These are phyloP conservation scores for Ottelia alismoides DNA, from an alignment of 106 monocot species.

Conservation along the genomic window DNA sequence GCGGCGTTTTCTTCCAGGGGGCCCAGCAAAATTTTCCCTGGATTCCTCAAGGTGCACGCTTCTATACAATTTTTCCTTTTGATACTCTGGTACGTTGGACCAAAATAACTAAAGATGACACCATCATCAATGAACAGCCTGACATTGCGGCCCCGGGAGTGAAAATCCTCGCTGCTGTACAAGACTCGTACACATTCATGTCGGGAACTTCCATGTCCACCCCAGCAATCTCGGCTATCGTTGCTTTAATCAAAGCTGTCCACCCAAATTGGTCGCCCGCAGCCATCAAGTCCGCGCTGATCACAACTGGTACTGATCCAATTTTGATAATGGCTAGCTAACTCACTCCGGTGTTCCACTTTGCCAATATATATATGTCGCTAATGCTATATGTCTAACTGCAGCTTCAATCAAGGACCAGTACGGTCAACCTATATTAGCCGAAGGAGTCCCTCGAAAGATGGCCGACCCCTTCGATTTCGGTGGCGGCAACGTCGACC, in stretches of 20 bases:
- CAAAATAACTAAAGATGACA: too few species aligned
- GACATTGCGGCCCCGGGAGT: constrained; percentile 8
- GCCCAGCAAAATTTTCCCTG: neutral
- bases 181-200: neutral
- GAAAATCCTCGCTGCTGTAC: constrained; percentile 2
- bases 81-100: too few species aligned
- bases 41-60: neutral
- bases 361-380: neutral
- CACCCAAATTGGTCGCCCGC: constrained; percentile 10
- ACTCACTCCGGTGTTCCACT: neutral
- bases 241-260: neutral
- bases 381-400: too few species aligned
- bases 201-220: constrained; percentile 3
- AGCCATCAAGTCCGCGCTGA: constrained; percentile 5
- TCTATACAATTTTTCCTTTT: neutral
- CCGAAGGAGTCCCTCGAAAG: constrained; percentile 9
- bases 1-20: too few species aligned
- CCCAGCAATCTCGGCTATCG: constrained; percentile 3
- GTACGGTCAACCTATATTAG: constrained; percentile 1
- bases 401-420: neutral
- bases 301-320: constrained; percentile 1
- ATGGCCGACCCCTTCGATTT: constrained; percentile 10
- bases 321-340: neutral
- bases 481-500: constrained; percentile 11
- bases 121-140: neutral